Conservation (phyloP, 2,329 filamentous ascomycete genomes). For the Piedraia hortae region DNA sequence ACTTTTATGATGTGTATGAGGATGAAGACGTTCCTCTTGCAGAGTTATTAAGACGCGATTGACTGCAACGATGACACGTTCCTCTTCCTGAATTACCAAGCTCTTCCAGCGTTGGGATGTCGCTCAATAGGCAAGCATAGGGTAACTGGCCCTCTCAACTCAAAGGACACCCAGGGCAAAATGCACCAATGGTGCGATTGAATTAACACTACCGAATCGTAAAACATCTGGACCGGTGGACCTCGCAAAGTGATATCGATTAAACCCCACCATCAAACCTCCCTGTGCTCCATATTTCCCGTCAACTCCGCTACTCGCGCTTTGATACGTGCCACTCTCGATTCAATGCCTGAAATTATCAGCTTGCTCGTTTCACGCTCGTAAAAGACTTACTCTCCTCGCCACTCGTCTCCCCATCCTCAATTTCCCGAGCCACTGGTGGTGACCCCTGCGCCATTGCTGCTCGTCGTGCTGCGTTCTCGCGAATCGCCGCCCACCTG, state of each 20-base stretch:
- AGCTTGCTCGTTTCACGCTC: conserved; percentile 1
- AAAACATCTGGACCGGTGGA: no score
- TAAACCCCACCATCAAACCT: no score
- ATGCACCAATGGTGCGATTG: no score
- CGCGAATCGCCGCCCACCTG: conserved; percentile 85
- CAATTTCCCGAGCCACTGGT: conserved; percentile 33
- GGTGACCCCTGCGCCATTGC: no score
- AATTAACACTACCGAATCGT: no score
- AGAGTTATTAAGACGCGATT: conserved; percentile 38
- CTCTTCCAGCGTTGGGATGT: no score
- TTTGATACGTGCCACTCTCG: conserved; percentile 89
- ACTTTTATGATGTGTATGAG: conserved; percentile 37
- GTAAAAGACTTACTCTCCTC: conserved; percentile 56
- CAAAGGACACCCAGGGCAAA: no score
- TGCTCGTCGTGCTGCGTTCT: conserved; percentile 70
- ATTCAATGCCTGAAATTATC: conserved; percentile 51
- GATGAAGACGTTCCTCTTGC: conserved; percentile 45
- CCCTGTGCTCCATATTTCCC: conserved; percentile 12
- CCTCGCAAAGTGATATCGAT: no score
- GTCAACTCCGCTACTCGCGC: conserved; percentile 87
- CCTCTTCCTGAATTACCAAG: no score
- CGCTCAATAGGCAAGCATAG: no score
- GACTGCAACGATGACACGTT: no score
- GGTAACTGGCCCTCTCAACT: no score
- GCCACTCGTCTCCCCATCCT: conserved; percentile 74